phyloP scores from a whole-genome alignment of 73 alveolate species.

The Loxodes magnus region DNA sequence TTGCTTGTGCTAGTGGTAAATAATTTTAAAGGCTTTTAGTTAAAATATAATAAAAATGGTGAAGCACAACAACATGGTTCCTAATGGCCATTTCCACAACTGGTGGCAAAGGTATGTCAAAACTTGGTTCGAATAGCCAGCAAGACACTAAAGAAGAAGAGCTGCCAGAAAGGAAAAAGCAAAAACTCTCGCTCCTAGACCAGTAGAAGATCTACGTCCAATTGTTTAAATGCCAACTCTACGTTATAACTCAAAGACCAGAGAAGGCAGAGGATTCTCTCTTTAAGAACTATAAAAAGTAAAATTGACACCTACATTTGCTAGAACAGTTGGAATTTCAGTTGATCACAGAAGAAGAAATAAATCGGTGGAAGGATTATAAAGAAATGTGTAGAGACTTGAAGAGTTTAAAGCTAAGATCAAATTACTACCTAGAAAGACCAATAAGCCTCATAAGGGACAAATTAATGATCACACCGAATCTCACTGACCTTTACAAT shows the following conservation, averaged over 20 bases:
- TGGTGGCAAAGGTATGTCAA: constrained; percentile 77
- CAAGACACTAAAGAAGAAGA: constrained; percentile 56
- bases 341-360: constrained; percentile 97
- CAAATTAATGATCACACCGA: constrained; percentile 59
- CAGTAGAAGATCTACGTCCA: constrained; percentile 67
- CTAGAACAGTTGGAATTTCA: constrained; percentile 93
- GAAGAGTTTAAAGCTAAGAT: constrained; percentile 79
- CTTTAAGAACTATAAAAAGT: constrained; percentile 83
- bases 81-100: constrained; percentile 69
- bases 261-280: constrained; percentile 94
- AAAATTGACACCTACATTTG: constrained; percentile 73
- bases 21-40: no score
- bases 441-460: constrained; percentile 85
- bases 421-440: constrained; percentile 86
- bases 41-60: no score
- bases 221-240: constrained; percentile 65
- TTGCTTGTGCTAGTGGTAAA: no score
- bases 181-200: constrained; percentile 52
- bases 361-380: constrained; percentile 66
- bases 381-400: constrained; percentile 82
- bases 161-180: constrained; percentile 36
- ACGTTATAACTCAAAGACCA: constrained; percentile 63
- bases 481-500: no score
- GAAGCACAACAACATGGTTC: constrained; percentile 55
- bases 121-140: constrained; percentile 84